phyloP scores from a whole-genome alignment of 768 basidiomycete genomes.

The Phlebiopsis flavidoalba region DNA sequence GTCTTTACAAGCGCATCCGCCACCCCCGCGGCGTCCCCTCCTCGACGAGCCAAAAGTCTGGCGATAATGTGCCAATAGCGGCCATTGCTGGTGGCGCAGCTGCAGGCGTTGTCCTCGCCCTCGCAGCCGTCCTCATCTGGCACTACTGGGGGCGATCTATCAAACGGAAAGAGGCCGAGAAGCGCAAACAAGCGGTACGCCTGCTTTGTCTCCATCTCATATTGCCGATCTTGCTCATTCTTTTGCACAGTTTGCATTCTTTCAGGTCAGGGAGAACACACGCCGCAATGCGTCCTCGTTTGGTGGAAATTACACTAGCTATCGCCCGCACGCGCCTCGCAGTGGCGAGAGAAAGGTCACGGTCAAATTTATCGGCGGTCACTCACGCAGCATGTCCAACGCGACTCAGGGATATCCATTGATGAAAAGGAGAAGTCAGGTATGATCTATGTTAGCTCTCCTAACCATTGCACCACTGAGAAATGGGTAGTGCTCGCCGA shows the following conservation, averaged over 20 bases:
- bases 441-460: background rate
- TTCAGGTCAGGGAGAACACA: slow-evolving; percentile 35
- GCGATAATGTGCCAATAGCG: slow-evolving; percentile 35
- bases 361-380: slow-evolving; percentile 34
- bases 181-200: slow-evolving; percentile 24
- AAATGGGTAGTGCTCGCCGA: background rate
- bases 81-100: slow-evolving; percentile 47
- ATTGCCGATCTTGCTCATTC: background rate
- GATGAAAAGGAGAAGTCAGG: slow-evolving; percentile 5
- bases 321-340: slow-evolving; percentile 23
- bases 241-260: slow-evolving; percentile 18
- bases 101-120: slow-evolving; percentile 43
- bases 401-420: slow-evolving; percentile 10
- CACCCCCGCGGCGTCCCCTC: slow-evolving; percentile 2
- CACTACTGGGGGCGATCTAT: slow-evolving; percentile 40
- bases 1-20: slow-evolving; percentile 16
- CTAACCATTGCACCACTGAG: background rate
- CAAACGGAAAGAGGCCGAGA: slow-evolving; percentile 30
- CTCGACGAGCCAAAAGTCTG: background rate
- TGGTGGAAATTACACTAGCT: slow-evolving; percentile 14
- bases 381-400: slow-evolving; percentile 5
- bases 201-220: slow-evolving; percentile 9
- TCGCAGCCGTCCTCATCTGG: slow-evolving; percentile 40
- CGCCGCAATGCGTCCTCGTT: slow-evolving; percentile 31
- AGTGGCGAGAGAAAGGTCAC: slow-evolving; percentile 25